Evolutionary conservation across 192 early-diverging fungal species (phyloP), one percentile per base, ranked within the genome.

Genomic region (Umbelopsis vinacea): DNA sequence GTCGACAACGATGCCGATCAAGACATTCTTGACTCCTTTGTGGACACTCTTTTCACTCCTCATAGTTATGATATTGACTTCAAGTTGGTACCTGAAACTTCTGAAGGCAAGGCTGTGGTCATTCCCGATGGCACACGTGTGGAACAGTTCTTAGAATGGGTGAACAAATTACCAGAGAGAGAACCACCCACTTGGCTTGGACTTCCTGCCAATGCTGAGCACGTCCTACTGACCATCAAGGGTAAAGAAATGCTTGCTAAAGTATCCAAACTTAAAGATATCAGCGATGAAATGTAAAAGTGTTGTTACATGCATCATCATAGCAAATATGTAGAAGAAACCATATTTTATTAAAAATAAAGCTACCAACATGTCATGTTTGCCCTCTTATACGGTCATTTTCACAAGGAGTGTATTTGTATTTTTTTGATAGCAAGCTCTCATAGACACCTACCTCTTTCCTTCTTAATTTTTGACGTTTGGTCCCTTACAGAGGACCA

Each of bases 151-250:
- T 57, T 96, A 70, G 82, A 87, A 23, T 99, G 98, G 98, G 94
- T 95, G 40, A 82, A 86, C 35, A 85, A 84, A 46, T 74, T 99
- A 69, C 95, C 96, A 1, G 96, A 97, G 40, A 86, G 89, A 72
- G 93, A 99, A 81, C 96, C 98, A 23, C 98, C 98, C 17, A 90
- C 93, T 6, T 99, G 98, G 98, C 84, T 99, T 45, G 96, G 98
- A 10, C 86, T 99, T 60, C 97, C 97, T 23, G 73, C 86, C 6
- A 96, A 95, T 73, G 96, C 98, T 15, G 98, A 99, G 79, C 91
- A 88, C 60, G 89, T 98, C 48, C 83, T 98, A 38, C 87, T 95
- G 69, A 89, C 91, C 24, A 84, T 86, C 38, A 94, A 95, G 80
- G 95, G 94, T 91, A 86, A 86, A 26, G 86, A 78, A 1, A 87